Evolutionary conservation across 805 yeast species (phyloP).

Genomic region (Ogataea ramenticola): DNA sequence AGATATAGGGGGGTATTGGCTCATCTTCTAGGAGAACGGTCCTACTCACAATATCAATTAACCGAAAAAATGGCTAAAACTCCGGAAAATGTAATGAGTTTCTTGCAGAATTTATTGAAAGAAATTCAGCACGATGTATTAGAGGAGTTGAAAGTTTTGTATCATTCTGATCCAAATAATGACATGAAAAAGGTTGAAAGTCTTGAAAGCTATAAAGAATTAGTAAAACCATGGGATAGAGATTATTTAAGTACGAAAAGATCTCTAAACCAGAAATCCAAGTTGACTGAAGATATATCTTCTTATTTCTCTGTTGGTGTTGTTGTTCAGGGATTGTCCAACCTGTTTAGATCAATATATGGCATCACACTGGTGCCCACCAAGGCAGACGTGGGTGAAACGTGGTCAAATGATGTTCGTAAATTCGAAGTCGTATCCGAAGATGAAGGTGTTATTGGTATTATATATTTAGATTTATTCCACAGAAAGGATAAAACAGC

Average conservation of each 20-base stretch:
- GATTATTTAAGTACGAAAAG: conserved; percentile 42
- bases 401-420: conserved; percentile 84
- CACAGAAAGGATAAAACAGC: conserved; percentile 68
- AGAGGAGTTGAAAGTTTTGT: conserved; percentile 47
- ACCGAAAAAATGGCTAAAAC: conserved; percentile 84
- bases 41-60: conserved; percentile 74
- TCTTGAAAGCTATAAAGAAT: conserved; percentile 32
- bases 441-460: conserved; percentile 59
- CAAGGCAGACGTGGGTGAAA: conserved; percentile 60
- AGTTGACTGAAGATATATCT: conserved; percentile 42
- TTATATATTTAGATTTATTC: conserved; percentile 83
- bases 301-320: conserved; percentile 79
- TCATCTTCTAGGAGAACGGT: conserved; percentile 57
- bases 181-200: conserved; percentile 7
- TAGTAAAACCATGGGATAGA: conserved; percentile 86
- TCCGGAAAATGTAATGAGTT: conserved; percentile 68
- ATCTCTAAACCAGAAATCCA: conserved; percentile 26
- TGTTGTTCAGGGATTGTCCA: conserved; percentile 75
- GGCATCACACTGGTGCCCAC: conserved; percentile 72
- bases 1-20: conserved; percentile 67
- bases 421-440: conserved; percentile 70
- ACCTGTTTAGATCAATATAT: conserved; percentile 62
- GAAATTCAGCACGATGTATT: conserved; percentile 47
- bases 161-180: conserved; percentile 22
- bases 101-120: conserved; percentile 52